Percentiles rank a stretch among this genome's conserved stretches.
These are phyloP conservation scores for Scleroderma bovista DNA, from an alignment of 768 basidiomycete genomes.

Conservation along the genomic window DNA sequence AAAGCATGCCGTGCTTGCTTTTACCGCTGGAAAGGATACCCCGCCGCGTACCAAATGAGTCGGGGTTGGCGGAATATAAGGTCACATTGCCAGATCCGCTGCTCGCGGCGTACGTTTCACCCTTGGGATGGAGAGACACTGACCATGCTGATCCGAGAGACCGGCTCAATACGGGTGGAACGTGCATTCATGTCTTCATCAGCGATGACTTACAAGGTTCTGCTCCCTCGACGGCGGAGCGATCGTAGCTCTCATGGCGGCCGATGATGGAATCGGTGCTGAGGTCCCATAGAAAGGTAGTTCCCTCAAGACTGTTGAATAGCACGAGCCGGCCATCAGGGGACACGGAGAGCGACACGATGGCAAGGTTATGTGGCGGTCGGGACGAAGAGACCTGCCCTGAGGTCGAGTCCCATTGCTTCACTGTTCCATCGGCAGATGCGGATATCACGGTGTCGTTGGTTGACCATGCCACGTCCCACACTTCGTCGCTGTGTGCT, in stretches of 20 bases:
- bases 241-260: slow-evolving; percentile 67
- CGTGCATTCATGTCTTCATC: background rate
- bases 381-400: slow-evolving; percentile 59
- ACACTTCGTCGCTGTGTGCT: slow-evolving; percentile 79
- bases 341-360: slow-evolving; percentile 74
- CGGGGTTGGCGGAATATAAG: slow-evolving; percentile 62
- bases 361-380: slow-evolving; percentile 76
- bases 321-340: slow-evolving; percentile 61
- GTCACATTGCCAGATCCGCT: slow-evolving; percentile 66
- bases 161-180: slow-evolving; percentile 1
- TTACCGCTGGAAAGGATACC: slow-evolving; percentile 59
- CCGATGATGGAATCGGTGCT: slow-evolving; percentile 54
- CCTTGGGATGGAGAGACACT: slow-evolving; percentile 73
- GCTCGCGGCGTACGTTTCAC: slow-evolving; percentile 68
- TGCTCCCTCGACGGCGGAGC: slow-evolving; percentile 45
- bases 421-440: slow-evolving; percentile 74
- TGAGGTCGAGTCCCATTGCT: slow-evolving; percentile 63
- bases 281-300: slow-evolving; percentile 72
- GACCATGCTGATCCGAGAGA: slow-evolving; percentile 59
- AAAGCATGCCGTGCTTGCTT: slow-evolving; percentile 73
- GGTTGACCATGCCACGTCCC: slow-evolving; percentile 71
- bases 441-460: slow-evolving; percentile 61
- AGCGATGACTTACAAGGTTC: slow-evolving; percentile 58
- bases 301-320: slow-evolving; percentile 81
- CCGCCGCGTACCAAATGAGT: slow-evolving; percentile 63